These are phyloP conservation scores for Henckelia pumila DNA, from an alignment of 257 asterid species.

Conservation along the genomic window DNA sequence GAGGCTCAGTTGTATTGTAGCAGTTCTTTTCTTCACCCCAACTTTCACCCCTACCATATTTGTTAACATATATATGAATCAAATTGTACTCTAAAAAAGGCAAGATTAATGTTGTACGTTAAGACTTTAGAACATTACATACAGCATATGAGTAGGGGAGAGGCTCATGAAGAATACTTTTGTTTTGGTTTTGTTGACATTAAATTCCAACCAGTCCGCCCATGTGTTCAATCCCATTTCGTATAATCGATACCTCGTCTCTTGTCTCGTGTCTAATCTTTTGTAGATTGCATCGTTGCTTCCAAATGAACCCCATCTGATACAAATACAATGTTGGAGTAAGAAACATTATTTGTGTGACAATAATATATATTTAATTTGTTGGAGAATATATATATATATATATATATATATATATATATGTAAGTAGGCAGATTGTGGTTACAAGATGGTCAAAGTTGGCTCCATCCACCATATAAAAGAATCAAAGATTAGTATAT, in stretches of 20 bases:
- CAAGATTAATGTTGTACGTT: too few species aligned
- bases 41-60: conserved; percentile 39
- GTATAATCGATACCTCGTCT: conserved; percentile 30
- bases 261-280: conserved; percentile 28
- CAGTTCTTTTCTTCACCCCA: conserved; percentile 40
- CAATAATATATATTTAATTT: too few species aligned
- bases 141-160: conserved; percentile 44
- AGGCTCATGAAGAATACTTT: conserved; percentile 47
- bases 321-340: not conserved
- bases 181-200: conserved; percentile 46
- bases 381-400: too few species aligned
- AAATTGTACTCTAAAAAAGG: too few species aligned
- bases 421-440: not conserved
- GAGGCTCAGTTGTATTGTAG: conserved; percentile 37
- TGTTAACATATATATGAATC: too few species aligned
- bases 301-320: conserved; percentile 59
- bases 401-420: too few species aligned
- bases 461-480: conserved; percentile 76
- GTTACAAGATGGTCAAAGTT: conserved; percentile 56
- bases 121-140: too few species aligned
- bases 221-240: conserved; percentile 54
- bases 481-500: conserved; percentile 69
- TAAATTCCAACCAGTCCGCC: conserved; percentile 64
- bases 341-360: too few species aligned
- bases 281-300: conserved; percentile 43